These are phyloP conservation scores for Termitomyces titanicus DNA, from an alignment of 768 basidiomycete species.

Conservation along the genomic window DNA sequence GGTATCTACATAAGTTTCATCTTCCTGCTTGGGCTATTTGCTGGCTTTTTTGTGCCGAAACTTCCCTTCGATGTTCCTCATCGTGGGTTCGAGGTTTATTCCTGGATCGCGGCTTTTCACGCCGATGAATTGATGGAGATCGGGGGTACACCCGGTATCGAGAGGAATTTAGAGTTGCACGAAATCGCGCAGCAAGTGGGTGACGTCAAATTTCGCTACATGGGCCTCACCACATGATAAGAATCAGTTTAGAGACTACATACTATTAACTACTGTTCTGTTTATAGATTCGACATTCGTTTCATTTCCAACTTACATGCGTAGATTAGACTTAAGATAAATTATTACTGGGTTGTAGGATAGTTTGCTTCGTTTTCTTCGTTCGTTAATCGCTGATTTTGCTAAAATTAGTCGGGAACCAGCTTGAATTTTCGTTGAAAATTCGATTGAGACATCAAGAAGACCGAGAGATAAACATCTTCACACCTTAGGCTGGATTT, in stretches of 20 bases:
- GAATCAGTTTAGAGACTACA: not conserved
- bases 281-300: not conserved
- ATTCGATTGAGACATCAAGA: too few relatives aligned
- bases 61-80: conserved; percentile 25
- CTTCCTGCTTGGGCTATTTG: conserved; percentile 27
- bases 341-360: not conserved
- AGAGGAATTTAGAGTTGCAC: conserved; percentile 25
- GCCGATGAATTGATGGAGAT: conserved; percentile 24
- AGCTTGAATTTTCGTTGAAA: too few relatives aligned
- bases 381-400: too few relatives aligned
- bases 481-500: too few relatives aligned
- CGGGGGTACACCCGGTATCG: conserved; percentile 15
- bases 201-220: conserved; percentile 25
- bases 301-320: not conserved
- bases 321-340: not conserved
- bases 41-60: conserved; percentile 25
- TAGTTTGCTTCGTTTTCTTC: not conserved
- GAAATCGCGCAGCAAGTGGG: conserved; percentile 25
- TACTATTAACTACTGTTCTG: not conserved
- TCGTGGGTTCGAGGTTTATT: conserved; percentile 26
- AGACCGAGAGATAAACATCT: too few relatives aligned
- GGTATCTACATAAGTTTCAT: conserved; percentile 20
- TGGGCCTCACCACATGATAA: not conserved
- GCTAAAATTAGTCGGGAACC: too few relatives aligned
- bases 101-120: conserved; percentile 28